Conservation (phyloP, 768 basidiomycete genomes). For the Xerocomellus chrysenteron region DNA sequence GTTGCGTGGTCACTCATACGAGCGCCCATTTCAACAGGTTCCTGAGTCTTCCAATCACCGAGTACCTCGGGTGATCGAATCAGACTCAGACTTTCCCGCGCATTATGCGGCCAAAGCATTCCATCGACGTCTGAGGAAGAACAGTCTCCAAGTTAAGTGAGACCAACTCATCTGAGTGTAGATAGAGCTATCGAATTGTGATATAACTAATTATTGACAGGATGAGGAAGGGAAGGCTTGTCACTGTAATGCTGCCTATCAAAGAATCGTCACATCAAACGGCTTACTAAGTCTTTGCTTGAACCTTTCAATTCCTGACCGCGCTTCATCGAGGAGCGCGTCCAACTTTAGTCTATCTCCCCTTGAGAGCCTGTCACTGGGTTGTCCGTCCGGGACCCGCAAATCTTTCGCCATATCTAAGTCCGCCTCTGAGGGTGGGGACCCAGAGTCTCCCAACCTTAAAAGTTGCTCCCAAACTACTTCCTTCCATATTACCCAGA, state of each 20-base stretch:
- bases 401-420: background rate
- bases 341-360: background rate
- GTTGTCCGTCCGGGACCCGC: background rate
- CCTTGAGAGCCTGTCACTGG: background rate
- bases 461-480: background rate
- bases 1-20: background rate
- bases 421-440: background rate
- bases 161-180: background rate
- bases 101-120: background rate
- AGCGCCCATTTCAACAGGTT: background rate
- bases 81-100: background rate
- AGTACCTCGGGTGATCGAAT: no score
- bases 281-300: background rate
- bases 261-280: no score
- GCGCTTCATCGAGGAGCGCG: background rate
- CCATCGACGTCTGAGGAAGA: background rate
- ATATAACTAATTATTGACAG: no score
- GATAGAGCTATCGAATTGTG: no score
- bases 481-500: conserved; percentile 5
- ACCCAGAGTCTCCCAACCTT: background rate
- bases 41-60: background rate
- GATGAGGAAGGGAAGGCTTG: no score
- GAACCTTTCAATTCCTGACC: background rate
- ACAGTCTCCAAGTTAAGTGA: background rate
- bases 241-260: no score